Evolutionary conservation across 192 early-diverging fungal species (phyloP).

Genomic region (Endogone sp.): DNA sequence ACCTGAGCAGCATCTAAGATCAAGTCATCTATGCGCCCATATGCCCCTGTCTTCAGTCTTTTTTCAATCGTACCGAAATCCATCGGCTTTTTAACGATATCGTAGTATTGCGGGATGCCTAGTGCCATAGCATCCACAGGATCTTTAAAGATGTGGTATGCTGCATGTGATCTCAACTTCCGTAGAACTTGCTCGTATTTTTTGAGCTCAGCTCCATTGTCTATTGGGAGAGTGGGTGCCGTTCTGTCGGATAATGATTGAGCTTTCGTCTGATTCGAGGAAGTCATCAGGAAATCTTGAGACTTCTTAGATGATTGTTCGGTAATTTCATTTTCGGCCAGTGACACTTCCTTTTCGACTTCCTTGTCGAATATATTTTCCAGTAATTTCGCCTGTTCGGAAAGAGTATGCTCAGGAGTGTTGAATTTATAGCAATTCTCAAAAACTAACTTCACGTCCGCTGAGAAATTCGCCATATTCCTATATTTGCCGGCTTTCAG

Average conservation of each 20-base stretch:
- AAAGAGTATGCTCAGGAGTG: constrained; percentile 29
- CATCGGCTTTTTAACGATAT: constrained; percentile 75
- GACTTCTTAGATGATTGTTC: background rate
- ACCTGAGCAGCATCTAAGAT: constrained; percentile 25
- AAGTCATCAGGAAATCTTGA: background rate
- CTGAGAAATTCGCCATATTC: constrained; percentile 45
- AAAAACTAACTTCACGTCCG: constrained; percentile 59
- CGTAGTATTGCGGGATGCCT: constrained; percentile 65
- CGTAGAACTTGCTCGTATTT: background rate
- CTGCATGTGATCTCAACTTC: background rate
- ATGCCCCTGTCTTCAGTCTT: constrained; percentile 36
- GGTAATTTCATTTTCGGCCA: background rate
- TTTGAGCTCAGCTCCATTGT: background rate
- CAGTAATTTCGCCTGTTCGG: constrained; percentile 1
- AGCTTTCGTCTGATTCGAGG: background rate
- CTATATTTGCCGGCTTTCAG: constrained; percentile 43
- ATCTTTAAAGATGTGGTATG: background rate
- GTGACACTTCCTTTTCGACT: background rate
- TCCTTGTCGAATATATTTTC: background rate
- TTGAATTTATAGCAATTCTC: constrained; percentile 77
- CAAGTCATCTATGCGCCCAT: constrained; percentile 35
- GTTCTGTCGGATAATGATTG: background rate
- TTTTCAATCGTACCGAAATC: constrained; percentile 51
- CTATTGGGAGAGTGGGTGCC: background rate
- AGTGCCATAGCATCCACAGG: constrained; percentile 72